Conservation (phyloP, 805 yeast species). For the Lachancea lanzarotensis region DNA sequence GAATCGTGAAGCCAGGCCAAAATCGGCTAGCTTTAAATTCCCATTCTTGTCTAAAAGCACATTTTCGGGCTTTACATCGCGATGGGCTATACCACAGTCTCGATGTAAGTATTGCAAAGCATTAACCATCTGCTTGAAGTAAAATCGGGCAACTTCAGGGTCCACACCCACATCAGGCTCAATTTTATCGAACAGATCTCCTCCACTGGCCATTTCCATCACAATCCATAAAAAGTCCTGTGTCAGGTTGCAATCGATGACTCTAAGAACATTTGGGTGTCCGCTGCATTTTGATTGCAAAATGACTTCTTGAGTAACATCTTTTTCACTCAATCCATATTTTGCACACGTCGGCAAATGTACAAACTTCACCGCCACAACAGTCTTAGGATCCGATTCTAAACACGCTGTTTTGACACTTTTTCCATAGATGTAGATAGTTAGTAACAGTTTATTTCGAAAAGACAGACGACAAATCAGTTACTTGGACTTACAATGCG, state of each 20-base stretch:
- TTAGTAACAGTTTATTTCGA: neutral
- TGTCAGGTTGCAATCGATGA: conserved; percentile 49
- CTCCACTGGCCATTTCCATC: conserved; percentile 65
- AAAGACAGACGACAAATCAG: too few relatives aligned
- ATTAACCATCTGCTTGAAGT: conserved; percentile 56
- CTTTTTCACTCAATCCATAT: conserved; percentile 35
- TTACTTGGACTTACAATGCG: conserved; percentile 42
- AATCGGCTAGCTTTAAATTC: conserved; percentile 67
- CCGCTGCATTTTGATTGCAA: conserved; percentile 53
- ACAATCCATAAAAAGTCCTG: conserved; percentile 56
- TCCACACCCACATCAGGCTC: conserved; percentile 71
- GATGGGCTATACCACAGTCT: conserved; percentile 61
- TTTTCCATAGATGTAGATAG: neutral
- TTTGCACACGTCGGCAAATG: conserved; percentile 36
- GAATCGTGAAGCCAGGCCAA: conserved; percentile 65
- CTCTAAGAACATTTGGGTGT: conserved; percentile 54
- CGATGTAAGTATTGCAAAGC: conserved; percentile 57
- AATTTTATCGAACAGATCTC: conserved; percentile 72
- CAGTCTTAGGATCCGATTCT: conserved; percentile 31
- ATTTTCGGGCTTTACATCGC: conserved; percentile 75
- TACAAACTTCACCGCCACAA: conserved; percentile 55
- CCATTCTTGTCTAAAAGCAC: conserved; percentile 57
- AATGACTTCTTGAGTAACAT: conserved; percentile 46
- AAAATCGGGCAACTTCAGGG: conserved; percentile 59
- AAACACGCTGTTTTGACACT: conserved; percentile 47